phyloP scores from a whole-genome alignment of 148 eudicot genomes.

The Camellia lanceoleosa region DNA sequence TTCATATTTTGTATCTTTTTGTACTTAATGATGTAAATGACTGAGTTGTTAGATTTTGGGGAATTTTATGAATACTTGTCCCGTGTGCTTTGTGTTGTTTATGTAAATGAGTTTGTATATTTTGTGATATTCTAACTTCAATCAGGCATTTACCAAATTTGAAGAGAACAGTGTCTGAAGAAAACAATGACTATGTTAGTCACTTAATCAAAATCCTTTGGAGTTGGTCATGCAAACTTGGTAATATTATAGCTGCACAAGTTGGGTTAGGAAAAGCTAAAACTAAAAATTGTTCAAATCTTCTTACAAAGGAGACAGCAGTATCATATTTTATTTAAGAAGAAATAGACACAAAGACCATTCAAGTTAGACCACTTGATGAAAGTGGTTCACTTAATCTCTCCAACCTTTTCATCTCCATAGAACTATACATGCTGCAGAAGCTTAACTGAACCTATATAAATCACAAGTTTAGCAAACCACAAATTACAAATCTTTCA shows the following conservation, averaged over 20 bases:
- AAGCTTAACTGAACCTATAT: neutral
- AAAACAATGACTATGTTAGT: no score
- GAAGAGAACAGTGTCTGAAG: no score
- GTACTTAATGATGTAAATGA: no score
- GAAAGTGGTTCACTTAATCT: neutral
- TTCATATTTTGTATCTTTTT: no score
- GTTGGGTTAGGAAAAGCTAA: neutral
- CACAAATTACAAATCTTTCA: no score
- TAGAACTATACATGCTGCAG: neutral
- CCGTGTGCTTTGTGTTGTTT: no score
- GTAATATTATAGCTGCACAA: neutral
- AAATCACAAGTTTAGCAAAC: no score
- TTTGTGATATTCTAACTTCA: no score
- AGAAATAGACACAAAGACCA: neutral
- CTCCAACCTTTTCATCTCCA: neutral
- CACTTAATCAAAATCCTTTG: neutral
- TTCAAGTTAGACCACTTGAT: neutral
- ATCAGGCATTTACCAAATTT: no score
- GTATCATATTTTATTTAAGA: neutral
- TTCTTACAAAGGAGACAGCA: neutral
- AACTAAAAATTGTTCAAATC: neutral
- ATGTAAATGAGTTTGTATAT: no score
- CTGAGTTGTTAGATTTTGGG: no score
- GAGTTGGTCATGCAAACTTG: neutral
- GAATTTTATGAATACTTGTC: no score